Evolutionary conservation across 495 filamentous ascomycete species (phyloP).

Genomic region (Xylaria scruposa): DNA sequence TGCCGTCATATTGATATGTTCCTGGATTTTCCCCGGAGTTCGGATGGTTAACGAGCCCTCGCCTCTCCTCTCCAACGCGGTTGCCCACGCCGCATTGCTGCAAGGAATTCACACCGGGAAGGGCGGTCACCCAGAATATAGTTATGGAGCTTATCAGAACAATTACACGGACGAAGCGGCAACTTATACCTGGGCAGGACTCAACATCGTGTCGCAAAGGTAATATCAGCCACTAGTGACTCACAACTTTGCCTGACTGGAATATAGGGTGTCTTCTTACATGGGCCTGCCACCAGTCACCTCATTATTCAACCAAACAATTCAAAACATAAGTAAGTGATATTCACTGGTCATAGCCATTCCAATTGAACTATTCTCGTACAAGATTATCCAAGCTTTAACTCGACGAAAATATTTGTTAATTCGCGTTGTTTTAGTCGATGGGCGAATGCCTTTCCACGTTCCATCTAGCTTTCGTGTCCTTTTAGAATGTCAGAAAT

Average conservation of each 20-base stretch:
- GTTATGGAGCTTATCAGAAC: slow-evolving; percentile 39
- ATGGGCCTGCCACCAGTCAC: slow-evolving; percentile 49
- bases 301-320: slow-evolving; percentile 49
- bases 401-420: background rate
- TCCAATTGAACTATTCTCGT: background rate
- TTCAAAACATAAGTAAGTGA: slow-evolving; percentile 42
- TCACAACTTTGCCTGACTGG: slow-evolving; percentile 2
- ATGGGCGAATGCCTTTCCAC: slow-evolving; percentile 44
- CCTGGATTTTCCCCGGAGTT: slow-evolving; percentile 50
- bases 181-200: slow-evolving; percentile 52
- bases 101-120: slow-evolving; percentile 52
- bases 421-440: slow-evolving; percentile 28
- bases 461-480: slow-evolving; percentile 48
- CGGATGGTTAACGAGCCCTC: slow-evolving; percentile 54
- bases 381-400: background rate
- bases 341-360: background rate
- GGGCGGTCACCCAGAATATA: slow-evolving; percentile 50
- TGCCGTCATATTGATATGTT: slow-evolving; percentile 49
- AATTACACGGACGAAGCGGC: slow-evolving; percentile 52
- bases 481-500: slow-evolving; percentile 51
- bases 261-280: slow-evolving; percentile 40
- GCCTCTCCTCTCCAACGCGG: slow-evolving; percentile 47
- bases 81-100: slow-evolving; percentile 48
- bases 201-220: slow-evolving; percentile 52
- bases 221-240: slow-evolving; percentile 24